These are phyloP conservation scores for Chrysochromulina parva DNA, from an alignment of 78 protist species.

Conservation along the genomic window DNA sequence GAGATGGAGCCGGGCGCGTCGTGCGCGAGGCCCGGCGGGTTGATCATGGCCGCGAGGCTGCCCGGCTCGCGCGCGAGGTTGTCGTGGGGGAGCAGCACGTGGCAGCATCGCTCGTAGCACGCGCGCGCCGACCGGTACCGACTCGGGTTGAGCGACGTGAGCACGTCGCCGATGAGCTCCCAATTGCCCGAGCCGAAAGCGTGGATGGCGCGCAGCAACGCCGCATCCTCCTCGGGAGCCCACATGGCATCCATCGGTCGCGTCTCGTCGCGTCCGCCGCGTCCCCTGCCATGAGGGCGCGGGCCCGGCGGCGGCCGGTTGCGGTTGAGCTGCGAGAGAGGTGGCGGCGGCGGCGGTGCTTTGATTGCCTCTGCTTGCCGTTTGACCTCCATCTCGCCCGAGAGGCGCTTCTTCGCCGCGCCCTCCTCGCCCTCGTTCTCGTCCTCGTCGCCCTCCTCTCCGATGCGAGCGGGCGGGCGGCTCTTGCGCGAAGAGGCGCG, in stretches of 20 bases:
- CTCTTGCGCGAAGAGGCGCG: too few species aligned
- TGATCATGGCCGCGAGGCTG: not conserved
- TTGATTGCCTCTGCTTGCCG: too few species aligned
- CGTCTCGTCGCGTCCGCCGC: too few species aligned
- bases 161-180: not conserved
- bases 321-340: too few species aligned
- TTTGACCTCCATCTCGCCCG: too few species aligned
- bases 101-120: not conserved
- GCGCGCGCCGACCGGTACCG: not conserved
- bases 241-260: not conserved
- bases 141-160: not conserved
- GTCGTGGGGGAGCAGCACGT: not conserved
- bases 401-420: too few species aligned
- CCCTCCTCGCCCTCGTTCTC: too few species aligned
- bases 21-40: not conserved
- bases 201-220: not conserved
- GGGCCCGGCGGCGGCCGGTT: too few species aligned
- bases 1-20: not conserved
- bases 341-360: too few species aligned
- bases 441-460: too few species aligned
- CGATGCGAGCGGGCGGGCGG: too few species aligned
- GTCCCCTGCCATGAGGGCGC: too few species aligned
- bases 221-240: constrained; percentile 1
- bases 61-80: not conserved
- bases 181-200: not conserved